These are phyloP conservation scores for Albizia julibrissin DNA, from an alignment of 306 rosid genomes.

Conservation along the genomic window DNA sequence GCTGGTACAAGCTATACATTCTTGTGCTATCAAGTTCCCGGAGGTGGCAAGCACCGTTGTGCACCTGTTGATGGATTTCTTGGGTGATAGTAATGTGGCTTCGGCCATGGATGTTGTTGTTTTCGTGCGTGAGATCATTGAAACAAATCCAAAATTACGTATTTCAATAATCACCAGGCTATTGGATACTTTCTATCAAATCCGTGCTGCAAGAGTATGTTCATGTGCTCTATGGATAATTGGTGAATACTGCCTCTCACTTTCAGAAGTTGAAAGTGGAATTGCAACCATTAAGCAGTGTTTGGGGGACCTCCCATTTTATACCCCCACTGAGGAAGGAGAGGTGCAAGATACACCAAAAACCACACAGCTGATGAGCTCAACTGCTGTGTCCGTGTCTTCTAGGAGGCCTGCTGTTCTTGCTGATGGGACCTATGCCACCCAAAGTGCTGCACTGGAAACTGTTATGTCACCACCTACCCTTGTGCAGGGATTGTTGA, in stretches of 20 bases:
- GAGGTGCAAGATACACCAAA: slow-evolving; percentile 69
- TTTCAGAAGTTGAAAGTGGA: slow-evolving; percentile 90
- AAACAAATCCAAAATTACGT: slow-evolving; percentile 90
- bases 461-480: slow-evolving; percentile 90
- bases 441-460: slow-evolving; percentile 96
- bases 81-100: slow-evolving; percentile 88
- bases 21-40: slow-evolving; percentile 96
- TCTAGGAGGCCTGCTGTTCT: slow-evolving; percentile 95
- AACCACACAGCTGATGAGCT: slow-evolving; percentile 54
- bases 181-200: slow-evolving; percentile 92
- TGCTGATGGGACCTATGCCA: slow-evolving; percentile 98
- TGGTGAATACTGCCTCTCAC: slow-evolving; percentile 90
- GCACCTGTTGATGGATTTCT: slow-evolving; percentile 95
- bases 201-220: slow-evolving; percentile 90
- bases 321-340: slow-evolving; percentile 73
- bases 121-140: slow-evolving; percentile 91
- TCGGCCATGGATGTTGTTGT: slow-evolving; percentile 95
- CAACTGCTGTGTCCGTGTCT: slow-evolving; percentile 70
- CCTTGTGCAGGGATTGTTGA: slow-evolving; percentile 73
- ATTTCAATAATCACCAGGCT: slow-evolving; percentile 86
- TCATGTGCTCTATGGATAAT: slow-evolving; percentile 96
- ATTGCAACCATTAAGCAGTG: slow-evolving; percentile 77
- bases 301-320: slow-evolving; percentile 95
- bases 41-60: slow-evolving; percentile 97
- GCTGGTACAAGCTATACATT: slow-evolving; percentile 91